phyloP scores from a whole-genome alignment of 495 filamentous ascomycete species.

The Bacidia gigantensis region DNA sequence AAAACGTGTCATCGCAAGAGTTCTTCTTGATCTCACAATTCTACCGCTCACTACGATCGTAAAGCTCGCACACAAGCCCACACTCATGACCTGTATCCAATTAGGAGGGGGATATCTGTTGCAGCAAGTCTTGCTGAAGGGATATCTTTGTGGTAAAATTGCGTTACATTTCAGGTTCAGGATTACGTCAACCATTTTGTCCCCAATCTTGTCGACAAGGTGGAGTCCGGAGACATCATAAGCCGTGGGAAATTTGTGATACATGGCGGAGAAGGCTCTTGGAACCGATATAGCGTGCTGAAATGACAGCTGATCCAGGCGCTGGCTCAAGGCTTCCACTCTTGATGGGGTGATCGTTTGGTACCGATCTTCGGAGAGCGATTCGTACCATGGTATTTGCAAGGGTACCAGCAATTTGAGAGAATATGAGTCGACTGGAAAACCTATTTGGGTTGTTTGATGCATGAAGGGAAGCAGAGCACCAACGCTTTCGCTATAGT shows the following conservation, averaged over 20 bases:
- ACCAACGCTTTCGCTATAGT: slow-evolving; percentile 34
- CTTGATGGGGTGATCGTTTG: slow-evolving; percentile 36
- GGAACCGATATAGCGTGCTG: slow-evolving; percentile 32
- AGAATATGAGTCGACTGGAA: slow-evolving; percentile 15
- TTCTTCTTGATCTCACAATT: slow-evolving; percentile 8
- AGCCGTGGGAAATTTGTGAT: slow-evolving; percentile 17
- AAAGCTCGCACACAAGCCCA: slow-evolving; percentile 9
- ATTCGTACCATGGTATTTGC: slow-evolving; percentile 36
- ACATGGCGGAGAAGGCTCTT: slow-evolving; percentile 40
- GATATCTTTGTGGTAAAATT: slow-evolving; percentile 23
- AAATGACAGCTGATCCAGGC: slow-evolving; percentile 32
- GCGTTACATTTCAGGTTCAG: slow-evolving; percentile 47
- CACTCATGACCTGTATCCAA: slow-evolving; percentile 22
- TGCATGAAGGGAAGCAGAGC: slow-evolving; percentile 25
- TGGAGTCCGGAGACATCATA: slow-evolving; percentile 41
- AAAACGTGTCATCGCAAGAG: not conserved
- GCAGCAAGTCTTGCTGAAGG: slow-evolving; percentile 46
- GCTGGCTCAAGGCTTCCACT: slow-evolving; percentile 41
- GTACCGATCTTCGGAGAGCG: slow-evolving; percentile 30
- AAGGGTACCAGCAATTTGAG: slow-evolving; percentile 40
- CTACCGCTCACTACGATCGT: slow-evolving; percentile 23
- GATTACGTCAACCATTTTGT: slow-evolving; percentile 36
- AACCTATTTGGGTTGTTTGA: slow-evolving; percentile 15
- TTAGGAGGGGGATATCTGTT: slow-evolving; percentile 26
- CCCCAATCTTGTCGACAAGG: slow-evolving; percentile 33